Percentiles rank a stretch among this genome's conserved stretches.
phyloP scores from a whole-genome alignment of 805 yeast genomes.

The Wickerhamiella australiensis region DNA sequence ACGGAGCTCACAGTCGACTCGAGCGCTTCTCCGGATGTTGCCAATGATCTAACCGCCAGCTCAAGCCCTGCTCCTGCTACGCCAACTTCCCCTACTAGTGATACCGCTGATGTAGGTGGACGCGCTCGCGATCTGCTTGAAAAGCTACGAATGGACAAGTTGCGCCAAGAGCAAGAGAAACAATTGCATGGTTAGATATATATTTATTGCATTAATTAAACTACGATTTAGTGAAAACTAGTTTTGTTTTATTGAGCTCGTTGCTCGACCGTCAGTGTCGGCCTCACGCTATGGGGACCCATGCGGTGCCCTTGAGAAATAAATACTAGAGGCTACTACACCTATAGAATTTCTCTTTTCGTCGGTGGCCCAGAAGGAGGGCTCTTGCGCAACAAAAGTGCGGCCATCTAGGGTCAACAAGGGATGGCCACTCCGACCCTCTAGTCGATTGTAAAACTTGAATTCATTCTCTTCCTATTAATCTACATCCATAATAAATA shows the following conservation, averaged over 20 bases:
- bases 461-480: no score
- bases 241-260: no score
- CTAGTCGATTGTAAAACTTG: no score
- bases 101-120: constrained; percentile 31
- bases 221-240: background rate
- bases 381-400: no score
- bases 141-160: constrained; percentile 39
- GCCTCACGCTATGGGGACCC: no score
- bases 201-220: constrained; percentile 8
- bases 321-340: no score
- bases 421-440: no score
- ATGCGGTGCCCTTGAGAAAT: no score
- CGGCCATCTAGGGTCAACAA: no score
- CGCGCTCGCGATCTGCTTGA: constrained; percentile 54
- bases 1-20: background rate
- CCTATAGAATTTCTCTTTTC: no score
- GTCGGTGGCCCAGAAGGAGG: no score
- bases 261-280: no score
- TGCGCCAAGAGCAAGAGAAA: constrained; percentile 1
- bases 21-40: background rate
- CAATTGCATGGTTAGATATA: background rate
- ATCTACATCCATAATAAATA: background rate
- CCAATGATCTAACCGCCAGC: background rate
- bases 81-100: constrained; percentile 16
- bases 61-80: constrained; percentile 10